Base-by-base conservation (phyloP, 768 basidiomycete genomes). In the Multifurca ochricompacta region DNA sequence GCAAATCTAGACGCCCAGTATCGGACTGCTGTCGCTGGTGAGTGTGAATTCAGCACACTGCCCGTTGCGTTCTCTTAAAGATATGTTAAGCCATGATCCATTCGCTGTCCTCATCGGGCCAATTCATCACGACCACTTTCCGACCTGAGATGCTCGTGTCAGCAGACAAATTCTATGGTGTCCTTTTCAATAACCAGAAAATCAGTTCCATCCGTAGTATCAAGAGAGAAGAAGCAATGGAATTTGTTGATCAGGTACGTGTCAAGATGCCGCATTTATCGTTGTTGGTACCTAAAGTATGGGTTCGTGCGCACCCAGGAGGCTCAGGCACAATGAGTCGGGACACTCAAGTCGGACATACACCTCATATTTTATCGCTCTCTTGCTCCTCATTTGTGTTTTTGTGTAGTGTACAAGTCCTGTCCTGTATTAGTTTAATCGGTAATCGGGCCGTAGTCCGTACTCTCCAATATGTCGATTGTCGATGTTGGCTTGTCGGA, bases 121-220 rank as follows among this genome's bases (percentile, higher is more conserved):
- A 99, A 68, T 98, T 97, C 71, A 94, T 99, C 66, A 95, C 91
- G 30, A 99, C 96, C 2, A 99, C 96, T 3, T 99, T 99, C 80
- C 80, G 94, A 54, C 89, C 94, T 0, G 96, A 99, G 71, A 93
- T 99, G 88, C 75, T 98, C 54, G 87, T 90, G 2, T 87, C 88
- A 0, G 92, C 94, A 0, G 94, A 97, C 69, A 92, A 95, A 66
- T 97, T 95, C 68, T 97, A 97, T 59, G 96, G 96, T 13, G 96
- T 98, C 9, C 71, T 95, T 55, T 97, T 96, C 73, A 91, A 95
- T 69, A 91, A 87, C 63, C 90, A 95, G 66, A 97, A 97, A 67
- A 85, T 98, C 54, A 91, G 88, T 51, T 87, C 87, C 0, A 93
- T 97, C 41, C 77, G 85, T 32, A 77, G 80, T 34, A 97, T 97